Percentiles rank a stretch among this genome's conserved stretches.
Evolutionary conservation across 345 rosid genomes (phyloP).

Genomic region (Sisymbrium altissimum): DNA sequence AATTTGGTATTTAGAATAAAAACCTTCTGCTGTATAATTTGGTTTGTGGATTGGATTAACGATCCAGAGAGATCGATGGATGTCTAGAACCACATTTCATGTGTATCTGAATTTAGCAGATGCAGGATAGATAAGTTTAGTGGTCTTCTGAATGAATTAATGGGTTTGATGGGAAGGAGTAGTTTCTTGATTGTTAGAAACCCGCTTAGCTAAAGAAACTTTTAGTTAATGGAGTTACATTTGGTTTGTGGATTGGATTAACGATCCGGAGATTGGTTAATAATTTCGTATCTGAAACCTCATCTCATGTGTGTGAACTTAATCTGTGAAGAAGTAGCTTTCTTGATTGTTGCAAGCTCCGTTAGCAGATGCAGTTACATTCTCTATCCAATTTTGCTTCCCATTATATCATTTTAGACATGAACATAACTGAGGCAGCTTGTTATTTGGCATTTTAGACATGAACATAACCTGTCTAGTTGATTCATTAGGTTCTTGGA

Average conservation of each 20-base stretch:
- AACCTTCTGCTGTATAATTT: not conserved
- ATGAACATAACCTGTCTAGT: not conserved
- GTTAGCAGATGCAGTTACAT: no score
- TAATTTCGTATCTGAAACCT: no score
- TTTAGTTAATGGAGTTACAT: no score
- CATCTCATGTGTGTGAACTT: no score
- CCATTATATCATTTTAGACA: not conserved
- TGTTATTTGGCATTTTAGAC: not conserved
- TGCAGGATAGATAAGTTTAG: not conserved
- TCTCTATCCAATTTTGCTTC: constrained; percentile 3
- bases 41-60: not conserved
- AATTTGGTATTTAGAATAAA: not conserved
- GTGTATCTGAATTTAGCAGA: not conserved
- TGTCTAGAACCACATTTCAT: not conserved
- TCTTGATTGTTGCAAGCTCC: no score
- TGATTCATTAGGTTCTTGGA: not conserved
- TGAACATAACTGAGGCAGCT: constrained; percentile 3
- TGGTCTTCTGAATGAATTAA: not conserved
- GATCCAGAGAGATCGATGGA: not conserved
- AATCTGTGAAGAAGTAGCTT: no score
- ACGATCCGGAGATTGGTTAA: no score
- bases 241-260: no score
- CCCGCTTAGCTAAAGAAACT: not conserved
- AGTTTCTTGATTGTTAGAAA: not conserved
- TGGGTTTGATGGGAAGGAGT: not conserved